Percentiles rank a stretch among this genome's conserved stretches.
Evolutionary conservation across 2,329 filamentous ascomycete species (phyloP).

Genomic region (Trichophyton schoenleinii): DNA sequence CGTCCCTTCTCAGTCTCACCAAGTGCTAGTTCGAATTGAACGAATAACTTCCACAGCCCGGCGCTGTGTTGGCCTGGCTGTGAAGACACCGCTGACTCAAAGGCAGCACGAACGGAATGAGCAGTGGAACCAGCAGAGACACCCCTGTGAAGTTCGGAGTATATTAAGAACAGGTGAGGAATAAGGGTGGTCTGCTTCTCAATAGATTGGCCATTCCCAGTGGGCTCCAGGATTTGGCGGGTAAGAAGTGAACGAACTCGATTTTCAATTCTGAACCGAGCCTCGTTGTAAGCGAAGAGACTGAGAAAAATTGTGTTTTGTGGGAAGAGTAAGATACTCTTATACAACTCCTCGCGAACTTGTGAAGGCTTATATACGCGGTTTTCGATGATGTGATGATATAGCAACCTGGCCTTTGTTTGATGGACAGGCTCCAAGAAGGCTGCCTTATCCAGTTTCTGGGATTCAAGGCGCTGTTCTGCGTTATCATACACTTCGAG

Average conservation of each 20-base stretch:
- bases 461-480: slow-evolving; percentile 31
- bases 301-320: slow-evolving; percentile 63
- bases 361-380: slow-evolving; percentile 56
- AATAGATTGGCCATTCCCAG: slow-evolving; percentile 15
- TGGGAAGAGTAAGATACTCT: slow-evolving; percentile 54
- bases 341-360: slow-evolving; percentile 49
- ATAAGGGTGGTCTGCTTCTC: slow-evolving; percentile 12
- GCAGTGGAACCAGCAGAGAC: slow-evolving; percentile 35
- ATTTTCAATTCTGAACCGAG: slow-evolving; percentile 59
- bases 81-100: slow-evolving; percentile 38
- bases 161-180: slow-evolving; percentile 44
- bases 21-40: slow-evolving; percentile 37
- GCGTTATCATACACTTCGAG: slow-evolving; percentile 33
- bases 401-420: slow-evolving; percentile 52
- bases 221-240: slow-evolving; percentile 22
- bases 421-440: slow-evolving; percentile 55
- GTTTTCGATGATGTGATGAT: slow-evolving; percentile 49
- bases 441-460: slow-evolving; percentile 26
- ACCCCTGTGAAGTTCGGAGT: slow-evolving; percentile 40
- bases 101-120: slow-evolving; percentile 43
- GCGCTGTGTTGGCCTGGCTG: slow-evolving; percentile 27
- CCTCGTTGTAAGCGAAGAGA: slow-evolving; percentile 61
- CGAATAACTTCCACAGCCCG: slow-evolving; percentile 41
- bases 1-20: slow-evolving; percentile 32
- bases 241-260: slow-evolving; percentile 57